Conservation (phyloP, 2,329 filamentous ascomycete genomes). For the Talaromyces sp. region DNA sequence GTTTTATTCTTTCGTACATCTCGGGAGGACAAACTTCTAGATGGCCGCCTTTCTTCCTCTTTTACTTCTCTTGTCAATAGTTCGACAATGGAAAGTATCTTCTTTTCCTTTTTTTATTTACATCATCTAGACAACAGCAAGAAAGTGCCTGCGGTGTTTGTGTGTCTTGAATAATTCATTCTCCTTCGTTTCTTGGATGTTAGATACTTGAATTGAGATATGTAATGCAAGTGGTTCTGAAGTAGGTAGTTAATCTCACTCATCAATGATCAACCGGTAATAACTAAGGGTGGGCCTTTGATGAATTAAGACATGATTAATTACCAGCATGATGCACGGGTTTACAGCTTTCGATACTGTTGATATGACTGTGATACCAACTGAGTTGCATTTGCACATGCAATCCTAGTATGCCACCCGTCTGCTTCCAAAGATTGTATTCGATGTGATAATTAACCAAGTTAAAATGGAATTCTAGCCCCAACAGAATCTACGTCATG, state of each 20-base stretch:
- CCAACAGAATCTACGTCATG: background rate
- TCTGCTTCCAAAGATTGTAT: background rate
- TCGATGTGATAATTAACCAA: background rate
- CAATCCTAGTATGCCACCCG: background rate
- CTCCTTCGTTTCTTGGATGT: background rate
- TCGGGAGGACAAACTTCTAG: constrained; percentile 1
- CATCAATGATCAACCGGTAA: background rate
- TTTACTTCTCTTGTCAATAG: constrained; percentile 14
- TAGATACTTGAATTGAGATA: background rate
- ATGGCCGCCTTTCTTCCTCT: background rate
- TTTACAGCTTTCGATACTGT: background rate
- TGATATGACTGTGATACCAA: background rate
- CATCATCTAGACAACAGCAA: background rate
- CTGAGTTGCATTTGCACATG: background rate
- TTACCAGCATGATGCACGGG: too few relatives aligned
- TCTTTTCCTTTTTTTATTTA: background rate
- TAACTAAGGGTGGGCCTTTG: background rate
- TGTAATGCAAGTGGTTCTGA: background rate
- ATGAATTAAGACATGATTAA: background rate
- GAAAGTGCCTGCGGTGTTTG: background rate
- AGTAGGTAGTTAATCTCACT: background rate
- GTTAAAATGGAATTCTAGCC: background rate
- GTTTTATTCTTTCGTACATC: constrained; percentile 8
- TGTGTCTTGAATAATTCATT: background rate
- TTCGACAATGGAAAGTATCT: constrained; percentile 8